These are phyloP conservation scores for Diospyros lotus DNA, from an alignment of 148 eudicot genomes.

Conservation along the genomic window DNA sequence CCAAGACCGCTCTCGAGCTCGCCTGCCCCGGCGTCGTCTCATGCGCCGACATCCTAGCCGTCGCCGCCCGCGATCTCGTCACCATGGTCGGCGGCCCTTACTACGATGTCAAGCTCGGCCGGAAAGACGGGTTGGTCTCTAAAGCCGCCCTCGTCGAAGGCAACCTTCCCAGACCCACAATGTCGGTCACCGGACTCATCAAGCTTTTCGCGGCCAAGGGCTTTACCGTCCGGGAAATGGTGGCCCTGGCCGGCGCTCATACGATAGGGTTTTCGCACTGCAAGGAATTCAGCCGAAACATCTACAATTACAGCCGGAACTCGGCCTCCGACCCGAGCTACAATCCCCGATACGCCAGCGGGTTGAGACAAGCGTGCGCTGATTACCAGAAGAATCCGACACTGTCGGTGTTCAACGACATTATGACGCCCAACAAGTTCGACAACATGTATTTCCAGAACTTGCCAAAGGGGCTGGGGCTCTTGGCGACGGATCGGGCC, in stretches of 20 bases:
- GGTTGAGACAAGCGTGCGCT: slow-evolving; percentile 32
- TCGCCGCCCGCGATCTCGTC: slow-evolving; percentile 32
- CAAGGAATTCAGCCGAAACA: slow-evolving; percentile 27
- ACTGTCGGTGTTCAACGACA: slow-evolving; percentile 41
- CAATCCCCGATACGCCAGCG: slow-evolving; percentile 30
- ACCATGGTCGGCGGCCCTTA: slow-evolving; percentile 37
- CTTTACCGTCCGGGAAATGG: slow-evolving; percentile 41
- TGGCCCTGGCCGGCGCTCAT: slow-evolving; percentile 45
- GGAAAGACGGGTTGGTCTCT: slow-evolving; percentile 26
- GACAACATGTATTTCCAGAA: slow-evolving; percentile 44
- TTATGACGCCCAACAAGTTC: slow-evolving; percentile 43
- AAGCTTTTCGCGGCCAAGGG: slow-evolving; percentile 32
- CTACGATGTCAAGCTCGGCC: slow-evolving; percentile 26
- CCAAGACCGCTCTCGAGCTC: slow-evolving; percentile 45
- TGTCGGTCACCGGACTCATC: slow-evolving; percentile 31
- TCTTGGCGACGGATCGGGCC: slow-evolving; percentile 33
- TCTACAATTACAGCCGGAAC: slow-evolving; percentile 35
- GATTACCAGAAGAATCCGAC: slow-evolving; percentile 33
- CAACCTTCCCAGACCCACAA: slow-evolving; percentile 30
- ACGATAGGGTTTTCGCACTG: slow-evolving; percentile 50
- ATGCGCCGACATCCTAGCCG: slow-evolving; percentile 43
- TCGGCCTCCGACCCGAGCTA: slow-evolving; percentile 26
- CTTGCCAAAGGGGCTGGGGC: slow-evolving; percentile 38
- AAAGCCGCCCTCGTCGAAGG: slow-evolving; percentile 23
- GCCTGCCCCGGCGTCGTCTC: slow-evolving; percentile 45